Percentiles rank a stretch among this genome's conserved stretches.
Evolutionary conservation across 441 rosid genomes (phyloP).

Genomic region (Dalechampia spathulata): DNA sequence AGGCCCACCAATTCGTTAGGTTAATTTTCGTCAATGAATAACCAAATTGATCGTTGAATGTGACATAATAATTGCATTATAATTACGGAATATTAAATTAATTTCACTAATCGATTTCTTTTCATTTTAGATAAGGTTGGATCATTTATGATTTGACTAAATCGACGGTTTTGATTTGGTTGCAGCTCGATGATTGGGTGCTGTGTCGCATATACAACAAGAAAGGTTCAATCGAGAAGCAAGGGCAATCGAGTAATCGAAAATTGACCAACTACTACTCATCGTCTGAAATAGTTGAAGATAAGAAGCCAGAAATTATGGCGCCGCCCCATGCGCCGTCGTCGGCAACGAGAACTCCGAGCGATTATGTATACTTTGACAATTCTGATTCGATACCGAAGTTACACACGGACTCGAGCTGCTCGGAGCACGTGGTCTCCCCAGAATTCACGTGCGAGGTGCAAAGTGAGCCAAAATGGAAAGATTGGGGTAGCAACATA

Average conservation of each 20-base stretch:
- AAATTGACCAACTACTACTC: slow-evolving; percentile 3
- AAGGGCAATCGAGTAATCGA: slow-evolving; percentile 6
- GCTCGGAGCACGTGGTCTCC: slow-evolving; percentile 76
- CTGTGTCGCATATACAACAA: slow-evolving; percentile 88
- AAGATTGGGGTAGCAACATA: slow-evolving; percentile 38
- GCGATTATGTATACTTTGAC: slow-evolving; percentile 42
- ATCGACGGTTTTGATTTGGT: slow-evolving; percentile 1
- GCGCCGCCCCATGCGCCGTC: slow-evolving; percentile 21
- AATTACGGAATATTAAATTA: too few species aligned
- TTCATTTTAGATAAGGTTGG: not conserved
- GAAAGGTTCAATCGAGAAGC: slow-evolving; percentile 63
- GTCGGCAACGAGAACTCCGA: slow-evolving; percentile 14
- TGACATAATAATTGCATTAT: too few species aligned
- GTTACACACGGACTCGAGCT: slow-evolving; percentile 73
- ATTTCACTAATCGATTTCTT: too few species aligned
- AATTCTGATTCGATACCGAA: slow-evolving; percentile 75
- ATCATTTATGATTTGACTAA: not conserved
- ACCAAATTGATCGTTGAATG: too few species aligned
- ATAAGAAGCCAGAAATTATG: slow-evolving; percentile 39
- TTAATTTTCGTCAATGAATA: too few species aligned
- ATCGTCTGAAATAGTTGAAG: slow-evolving; percentile 6
- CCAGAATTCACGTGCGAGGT: slow-evolving; percentile 78
- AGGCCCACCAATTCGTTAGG: too few species aligned
- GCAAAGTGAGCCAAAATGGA: slow-evolving; percentile 71
- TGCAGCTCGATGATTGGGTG: slow-evolving; percentile 94